These are phyloP conservation scores for Aspergillus pseudoterreus DNA, from an alignment of 2,329 filamentous ascomycete genomes.

Conservation along the genomic window DNA sequence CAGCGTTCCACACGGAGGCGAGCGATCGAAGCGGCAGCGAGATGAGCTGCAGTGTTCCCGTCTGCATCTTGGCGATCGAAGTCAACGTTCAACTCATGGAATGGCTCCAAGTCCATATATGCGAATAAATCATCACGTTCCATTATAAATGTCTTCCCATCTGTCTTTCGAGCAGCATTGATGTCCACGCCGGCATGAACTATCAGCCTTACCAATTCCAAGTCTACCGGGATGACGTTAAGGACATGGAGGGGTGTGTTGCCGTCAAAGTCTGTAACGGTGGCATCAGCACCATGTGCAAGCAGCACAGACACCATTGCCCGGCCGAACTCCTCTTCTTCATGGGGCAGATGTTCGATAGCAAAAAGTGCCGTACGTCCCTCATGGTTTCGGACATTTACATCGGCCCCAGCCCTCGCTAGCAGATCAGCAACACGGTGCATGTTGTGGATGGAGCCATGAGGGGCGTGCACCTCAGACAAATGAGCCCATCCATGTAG, in stretches of 20 bases:
- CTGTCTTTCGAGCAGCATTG: neutral
- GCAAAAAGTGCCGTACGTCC: conserved; percentile 2
- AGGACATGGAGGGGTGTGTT: neutral
- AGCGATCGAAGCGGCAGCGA: neutral
- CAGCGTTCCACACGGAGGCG: neutral
- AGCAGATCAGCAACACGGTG: too few relatives aligned
- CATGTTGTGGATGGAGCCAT: too few relatives aligned
- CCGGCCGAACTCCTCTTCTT: neutral
- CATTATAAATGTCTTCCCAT: neutral
- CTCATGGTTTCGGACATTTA: neutral
- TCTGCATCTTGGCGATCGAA: conserved; percentile 2
- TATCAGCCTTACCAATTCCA: neutral
- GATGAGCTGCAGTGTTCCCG: conserved; percentile 1
- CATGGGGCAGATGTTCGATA: neutral
- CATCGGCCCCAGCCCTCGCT: too few relatives aligned
- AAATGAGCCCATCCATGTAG: too few relatives aligned
- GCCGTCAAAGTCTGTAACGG: neutral
- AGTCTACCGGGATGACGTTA: neutral
- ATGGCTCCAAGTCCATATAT: neutral
- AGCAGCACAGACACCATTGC: neutral
- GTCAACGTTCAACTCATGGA: neutral
- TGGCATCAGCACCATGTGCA: conserved; percentile 1
- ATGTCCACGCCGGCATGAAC: conserved; percentile 2
- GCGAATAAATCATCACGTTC: neutral
- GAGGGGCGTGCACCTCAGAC: too few relatives aligned